Evolutionary conservation across 371 early-diverging fungal species (phyloP).

Genomic region (Mortierella sp.): DNA sequence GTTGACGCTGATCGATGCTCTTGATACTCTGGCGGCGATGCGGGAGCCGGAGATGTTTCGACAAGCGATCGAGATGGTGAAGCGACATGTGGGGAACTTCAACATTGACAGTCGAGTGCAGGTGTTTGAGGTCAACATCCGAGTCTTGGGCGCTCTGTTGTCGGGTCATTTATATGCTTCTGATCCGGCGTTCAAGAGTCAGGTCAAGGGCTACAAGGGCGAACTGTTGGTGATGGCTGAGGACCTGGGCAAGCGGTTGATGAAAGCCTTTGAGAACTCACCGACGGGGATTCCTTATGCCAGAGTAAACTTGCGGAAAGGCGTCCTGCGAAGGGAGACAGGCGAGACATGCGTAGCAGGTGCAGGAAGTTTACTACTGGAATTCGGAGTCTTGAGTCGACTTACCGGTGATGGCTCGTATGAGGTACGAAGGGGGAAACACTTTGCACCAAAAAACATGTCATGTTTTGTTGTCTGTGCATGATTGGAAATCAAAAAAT

Average conservation of each 20-base stretch:
- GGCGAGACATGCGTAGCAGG: slow-evolving; percentile 93
- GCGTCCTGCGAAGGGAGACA: slow-evolving; percentile 79
- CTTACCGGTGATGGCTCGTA: slow-evolving; percentile 82
- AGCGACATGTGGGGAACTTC: slow-evolving; percentile 75
- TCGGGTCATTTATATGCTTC: slow-evolving; percentile 92
- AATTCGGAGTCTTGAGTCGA: slow-evolving; percentile 94
- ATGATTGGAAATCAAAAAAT: background rate
- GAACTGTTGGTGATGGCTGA: slow-evolving; percentile 84
- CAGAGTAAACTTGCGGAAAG: slow-evolving; percentile 85
- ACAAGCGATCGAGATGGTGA: slow-evolving; percentile 76
- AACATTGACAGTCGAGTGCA: slow-evolving; percentile 90
- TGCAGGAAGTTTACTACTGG: slow-evolving; percentile 93
- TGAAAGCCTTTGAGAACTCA: slow-evolving; percentile 90
- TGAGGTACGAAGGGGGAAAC: slow-evolving; percentile 65
- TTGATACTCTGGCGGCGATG: slow-evolving; percentile 88
- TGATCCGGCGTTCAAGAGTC: slow-evolving; percentile 63
- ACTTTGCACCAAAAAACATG: background rate
- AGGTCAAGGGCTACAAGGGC: slow-evolving; percentile 74
- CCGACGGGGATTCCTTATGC: slow-evolving; percentile 92
- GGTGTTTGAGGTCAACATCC: slow-evolving; percentile 95
- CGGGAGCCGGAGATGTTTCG: slow-evolving; percentile 79
- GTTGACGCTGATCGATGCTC: slow-evolving; percentile 90
- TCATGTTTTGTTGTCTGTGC: slow-evolving; percentile 5
- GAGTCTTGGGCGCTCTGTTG: slow-evolving; percentile 92
- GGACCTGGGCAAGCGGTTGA: slow-evolving; percentile 88